These are phyloP conservation scores for Aureobasidium sp. DNA, from an alignment of 2,329 filamentous ascomycete genomes.

Conservation along the genomic window DNA sequence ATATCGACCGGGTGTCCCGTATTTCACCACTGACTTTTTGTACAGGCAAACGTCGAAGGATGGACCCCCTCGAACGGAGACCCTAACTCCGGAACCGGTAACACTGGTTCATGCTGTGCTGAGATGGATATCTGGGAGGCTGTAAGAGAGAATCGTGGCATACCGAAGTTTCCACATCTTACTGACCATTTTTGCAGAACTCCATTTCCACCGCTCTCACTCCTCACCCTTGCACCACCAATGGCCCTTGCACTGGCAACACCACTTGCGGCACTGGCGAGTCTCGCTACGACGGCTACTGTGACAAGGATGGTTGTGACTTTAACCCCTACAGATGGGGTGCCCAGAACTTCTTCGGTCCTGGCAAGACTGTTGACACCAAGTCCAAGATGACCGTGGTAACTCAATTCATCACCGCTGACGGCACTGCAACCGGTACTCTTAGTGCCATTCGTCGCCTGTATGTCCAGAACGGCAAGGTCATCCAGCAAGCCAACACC, in stretches of 20 bases:
- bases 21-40: neutral
- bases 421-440: constrained; percentile 44
- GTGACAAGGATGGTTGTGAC: constrained; percentile 57
- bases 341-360: constrained; percentile 56
- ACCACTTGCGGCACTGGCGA: constrained; percentile 45
- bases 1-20: too few relatives aligned
- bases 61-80: constrained; percentile 24
- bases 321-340: constrained; percentile 64
- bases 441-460: constrained; percentile 54
- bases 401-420: constrained; percentile 20
- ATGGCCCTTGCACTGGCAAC: constrained; percentile 44
- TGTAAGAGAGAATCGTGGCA: neutral
- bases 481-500: constrained; percentile 37
- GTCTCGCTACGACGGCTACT: constrained; percentile 54
- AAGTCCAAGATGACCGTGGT: constrained; percentile 41
- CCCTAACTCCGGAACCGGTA: constrained; percentile 26
- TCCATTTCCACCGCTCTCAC: constrained; percentile 57
- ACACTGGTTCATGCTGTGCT: constrained; percentile 55
- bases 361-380: constrained; percentile 51
- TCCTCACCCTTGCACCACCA: constrained; percentile 55
- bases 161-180: neutral
- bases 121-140: constrained; percentile 67
- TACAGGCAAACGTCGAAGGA: constrained; percentile 18
- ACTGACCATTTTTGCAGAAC: constrained; percentile 39
- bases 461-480: constrained; percentile 57